Percentiles rank a stretch among this genome's conserved stretches.
phyloP scores from a whole-genome alignment of 495 filamentous ascomycete genomes.

The Rhypophila decipiens region DNA sequence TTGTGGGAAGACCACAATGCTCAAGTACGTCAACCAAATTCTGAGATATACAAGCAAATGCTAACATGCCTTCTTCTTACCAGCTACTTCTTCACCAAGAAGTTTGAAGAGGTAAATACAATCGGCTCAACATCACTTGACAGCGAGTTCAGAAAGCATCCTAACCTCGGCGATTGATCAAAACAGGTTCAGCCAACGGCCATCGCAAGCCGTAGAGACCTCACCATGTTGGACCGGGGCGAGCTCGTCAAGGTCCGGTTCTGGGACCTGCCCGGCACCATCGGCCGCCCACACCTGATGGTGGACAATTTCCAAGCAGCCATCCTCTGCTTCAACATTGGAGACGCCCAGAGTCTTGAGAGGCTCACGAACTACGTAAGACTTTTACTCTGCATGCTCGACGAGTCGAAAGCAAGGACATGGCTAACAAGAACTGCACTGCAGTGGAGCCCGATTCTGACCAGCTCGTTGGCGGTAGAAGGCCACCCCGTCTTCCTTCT shows the following conservation, averaged over 20 bases:
- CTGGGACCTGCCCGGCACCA: slow-evolving; percentile 23
- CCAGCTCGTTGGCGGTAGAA: slow-evolving; percentile 13
- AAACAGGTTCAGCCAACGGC: no score
- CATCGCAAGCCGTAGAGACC: no score
- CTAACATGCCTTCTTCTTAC: no score
- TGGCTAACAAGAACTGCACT: neutral
- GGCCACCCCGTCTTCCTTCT: slow-evolving; percentile 18
- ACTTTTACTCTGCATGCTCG: neutral
- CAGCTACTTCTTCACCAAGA: no score
- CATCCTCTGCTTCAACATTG: slow-evolving; percentile 24
- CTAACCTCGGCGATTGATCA: no score
- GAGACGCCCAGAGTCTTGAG: slow-evolving; percentile 11
- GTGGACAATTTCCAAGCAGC: slow-evolving; percentile 22
- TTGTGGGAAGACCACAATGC: no score
- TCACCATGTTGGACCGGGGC: slow-evolving; percentile 3
- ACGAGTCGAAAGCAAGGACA: neutral
- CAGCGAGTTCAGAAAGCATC: no score
- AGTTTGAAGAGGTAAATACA: no score
- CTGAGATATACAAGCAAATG: no score
- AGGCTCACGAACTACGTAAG: slow-evolving; percentile 10
- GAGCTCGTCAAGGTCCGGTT: slow-evolving; percentile 17
- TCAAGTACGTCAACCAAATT: no score
- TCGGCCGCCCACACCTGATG: slow-evolving; percentile 3
- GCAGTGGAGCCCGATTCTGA: slow-evolving; percentile 25
- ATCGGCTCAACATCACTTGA: no score